Evolutionary conservation across 352 stramenopile genomes (phyloP).

Genomic region (Phytophthora ohioensis): DNA sequence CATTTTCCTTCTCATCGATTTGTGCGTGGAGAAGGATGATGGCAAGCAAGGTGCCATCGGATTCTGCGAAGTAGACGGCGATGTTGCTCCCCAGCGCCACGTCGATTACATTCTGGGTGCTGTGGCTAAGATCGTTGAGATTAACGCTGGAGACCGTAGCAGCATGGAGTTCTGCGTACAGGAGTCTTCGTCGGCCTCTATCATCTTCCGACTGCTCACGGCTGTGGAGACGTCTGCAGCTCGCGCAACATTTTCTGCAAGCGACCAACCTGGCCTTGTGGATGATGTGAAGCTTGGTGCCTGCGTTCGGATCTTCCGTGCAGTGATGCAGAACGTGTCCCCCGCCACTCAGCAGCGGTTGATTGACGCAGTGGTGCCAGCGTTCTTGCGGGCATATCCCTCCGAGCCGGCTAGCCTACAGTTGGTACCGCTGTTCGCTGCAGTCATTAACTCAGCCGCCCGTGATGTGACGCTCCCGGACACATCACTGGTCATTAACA

Average conservation of each 20-base stretch:
- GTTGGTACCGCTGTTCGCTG: constrained; percentile 78
- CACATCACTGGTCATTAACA: constrained; percentile 77
- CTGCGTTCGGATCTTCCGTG: constrained; percentile 72
- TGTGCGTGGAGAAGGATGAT: constrained; percentile 50
- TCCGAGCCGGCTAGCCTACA: constrained; percentile 53
- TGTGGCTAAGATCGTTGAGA: constrained; percentile 83
- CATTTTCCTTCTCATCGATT: constrained; percentile 74
- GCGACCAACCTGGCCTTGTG: constrained; percentile 31
- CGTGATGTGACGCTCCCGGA: constrained; percentile 66
- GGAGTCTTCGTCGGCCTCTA: constrained; percentile 44
- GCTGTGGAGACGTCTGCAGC: constrained; percentile 69
- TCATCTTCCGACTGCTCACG: constrained; percentile 73
- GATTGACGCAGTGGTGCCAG: constrained; percentile 60
- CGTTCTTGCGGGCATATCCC: constrained; percentile 64
- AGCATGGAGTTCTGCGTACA: constrained; percentile 88
- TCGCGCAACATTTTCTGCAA: constrained; percentile 37
- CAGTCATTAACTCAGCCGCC: constrained; percentile 82
- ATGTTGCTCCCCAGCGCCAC: constrained; percentile 42
- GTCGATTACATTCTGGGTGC: constrained; percentile 69
- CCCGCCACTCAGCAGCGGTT: constrained; percentile 69
- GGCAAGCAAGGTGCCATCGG: constrained; percentile 28
- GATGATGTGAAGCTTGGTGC: constrained; percentile 55
- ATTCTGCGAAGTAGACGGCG: constrained; percentile 49
- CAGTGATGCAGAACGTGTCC: constrained; percentile 82
- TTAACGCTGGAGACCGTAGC: constrained; percentile 71